Evolutionary conservation across 2,329 filamentous ascomycete species (phyloP).

Genomic region (Talaromyces marneffei): DNA sequence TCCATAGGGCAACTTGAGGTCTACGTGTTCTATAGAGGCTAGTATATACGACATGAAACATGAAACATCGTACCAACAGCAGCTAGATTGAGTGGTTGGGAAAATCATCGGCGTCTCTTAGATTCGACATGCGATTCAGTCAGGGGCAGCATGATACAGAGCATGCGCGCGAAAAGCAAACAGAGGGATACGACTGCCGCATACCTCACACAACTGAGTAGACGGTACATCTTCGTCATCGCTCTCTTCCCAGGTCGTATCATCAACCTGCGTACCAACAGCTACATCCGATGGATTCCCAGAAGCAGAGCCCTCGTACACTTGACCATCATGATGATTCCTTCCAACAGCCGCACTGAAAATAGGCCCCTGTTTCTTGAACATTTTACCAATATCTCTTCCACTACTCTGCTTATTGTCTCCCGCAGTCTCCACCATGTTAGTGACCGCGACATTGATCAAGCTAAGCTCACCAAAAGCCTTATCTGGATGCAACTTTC

Average conservation of each 20-base stretch:
- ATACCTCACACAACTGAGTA: constrained; percentile 36
- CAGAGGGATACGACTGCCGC: constrained; percentile 43
- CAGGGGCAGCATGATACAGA: constrained; percentile 39
- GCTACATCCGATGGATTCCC: constrained; percentile 15
- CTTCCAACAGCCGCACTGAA: constrained; percentile 46
- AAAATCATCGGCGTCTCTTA: too few species aligned
- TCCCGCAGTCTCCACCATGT: constrained; percentile 62
- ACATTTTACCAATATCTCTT: constrained; percentile 77
- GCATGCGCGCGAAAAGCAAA: constrained; percentile 49
- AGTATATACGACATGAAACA: neutral
- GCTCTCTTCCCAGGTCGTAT: constrained; percentile 30
- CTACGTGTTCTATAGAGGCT: neutral
- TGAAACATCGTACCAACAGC: neutral
- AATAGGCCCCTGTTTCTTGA: constrained; percentile 59
- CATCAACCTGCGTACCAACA: constrained; percentile 20
- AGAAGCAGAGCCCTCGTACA: neutral
- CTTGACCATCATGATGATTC: neutral
- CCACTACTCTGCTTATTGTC: constrained; percentile 53
- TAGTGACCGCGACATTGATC: constrained; percentile 80
- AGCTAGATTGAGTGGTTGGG: neutral
- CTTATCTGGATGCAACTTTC: constrained; percentile 63
- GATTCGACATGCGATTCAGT: constrained; percentile 18
- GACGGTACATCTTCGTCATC: constrained; percentile 24
- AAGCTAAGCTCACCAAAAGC: constrained; percentile 73
- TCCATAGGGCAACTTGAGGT: neutral